phyloP scores from a whole-genome alignment of 352 stramenopile species.

The Pythium phragmitis region DNA sequence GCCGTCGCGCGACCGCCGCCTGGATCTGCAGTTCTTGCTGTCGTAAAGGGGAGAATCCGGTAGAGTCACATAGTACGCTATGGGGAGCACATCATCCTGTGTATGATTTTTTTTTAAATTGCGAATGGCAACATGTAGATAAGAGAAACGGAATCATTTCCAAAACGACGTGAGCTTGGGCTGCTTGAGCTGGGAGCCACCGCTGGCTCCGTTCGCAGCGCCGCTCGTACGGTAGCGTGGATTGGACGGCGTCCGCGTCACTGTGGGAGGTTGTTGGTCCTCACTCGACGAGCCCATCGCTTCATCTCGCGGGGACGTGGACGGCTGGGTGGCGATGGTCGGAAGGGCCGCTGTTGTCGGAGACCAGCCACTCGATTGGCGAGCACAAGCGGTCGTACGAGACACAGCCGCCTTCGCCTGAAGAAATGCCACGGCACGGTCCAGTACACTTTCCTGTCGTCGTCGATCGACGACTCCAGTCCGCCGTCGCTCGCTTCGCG shows the following conservation, averaged over 20 bases:
- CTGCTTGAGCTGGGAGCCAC: slow-evolving; percentile 17
- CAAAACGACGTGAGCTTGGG: slow-evolving; percentile 23
- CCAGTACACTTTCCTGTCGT: slow-evolving; percentile 4
- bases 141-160: neutral
- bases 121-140: neutral
- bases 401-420: neutral
- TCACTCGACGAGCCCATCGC: neutral
- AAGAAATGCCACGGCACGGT: slow-evolving; percentile 8
- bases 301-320: neutral
- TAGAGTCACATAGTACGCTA: no score
- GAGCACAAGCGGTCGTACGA: neutral
- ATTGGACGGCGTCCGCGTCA: neutral
- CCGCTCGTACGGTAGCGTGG: slow-evolving; percentile 1
- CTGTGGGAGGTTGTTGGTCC: neutral
- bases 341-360: no score
- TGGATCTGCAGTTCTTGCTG: slow-evolving; percentile 20
- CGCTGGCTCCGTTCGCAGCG: neutral
- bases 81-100: no score
- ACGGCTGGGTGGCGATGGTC: neutral
- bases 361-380: no score
- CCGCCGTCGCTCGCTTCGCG: neutral
- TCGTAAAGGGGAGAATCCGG: neutral
- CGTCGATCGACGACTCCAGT: neutral
- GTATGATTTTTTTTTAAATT: slow-evolving; percentile 2
- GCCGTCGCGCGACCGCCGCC: slow-evolving; percentile 13